These are phyloP conservation scores for Fagopyrum homotropicum DNA, from an alignment of 148 eudicot genomes.

Conservation along the genomic window DNA sequence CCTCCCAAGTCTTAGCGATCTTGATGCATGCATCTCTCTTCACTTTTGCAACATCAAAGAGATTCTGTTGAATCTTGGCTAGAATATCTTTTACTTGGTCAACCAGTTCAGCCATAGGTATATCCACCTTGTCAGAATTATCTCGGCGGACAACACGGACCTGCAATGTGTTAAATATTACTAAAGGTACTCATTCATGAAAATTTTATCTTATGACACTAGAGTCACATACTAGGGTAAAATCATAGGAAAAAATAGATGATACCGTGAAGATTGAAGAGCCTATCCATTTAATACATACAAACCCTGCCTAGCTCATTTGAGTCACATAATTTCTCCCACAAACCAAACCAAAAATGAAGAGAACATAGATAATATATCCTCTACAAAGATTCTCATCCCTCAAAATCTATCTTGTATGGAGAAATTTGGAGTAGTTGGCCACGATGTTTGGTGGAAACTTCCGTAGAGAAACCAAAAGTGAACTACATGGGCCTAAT, in stretches of 20 bases:
- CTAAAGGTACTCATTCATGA: background rate
- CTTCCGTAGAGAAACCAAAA: background rate
- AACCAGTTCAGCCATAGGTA: constrained; percentile 59
- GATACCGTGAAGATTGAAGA: background rate
- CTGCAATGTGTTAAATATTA: constrained; percentile 25
- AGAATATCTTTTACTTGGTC: constrained; percentile 51
- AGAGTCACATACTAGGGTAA: background rate
- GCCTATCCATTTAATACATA: background rate
- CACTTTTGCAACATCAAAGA: constrained; percentile 64
- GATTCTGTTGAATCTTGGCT: constrained; percentile 56
- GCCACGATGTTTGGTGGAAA: background rate
- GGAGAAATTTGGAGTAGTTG: background rate
- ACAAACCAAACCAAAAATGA: background rate
- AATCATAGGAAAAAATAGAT: background rate
- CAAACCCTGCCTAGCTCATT: background rate
- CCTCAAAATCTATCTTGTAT: background rate
- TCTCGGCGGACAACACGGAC: constrained; percentile 91
- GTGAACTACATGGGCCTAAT: background rate
- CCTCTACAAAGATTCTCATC: background rate
- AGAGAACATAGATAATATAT: background rate
- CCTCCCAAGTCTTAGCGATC: constrained; percentile 81
- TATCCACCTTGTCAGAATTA: constrained; percentile 57
- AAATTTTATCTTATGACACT: background rate
- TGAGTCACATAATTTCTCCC: background rate
- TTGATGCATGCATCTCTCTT: constrained; percentile 79